phyloP scores from a whole-genome alignment of 345 rosid genomes.

The Salix dunnii region DNA sequence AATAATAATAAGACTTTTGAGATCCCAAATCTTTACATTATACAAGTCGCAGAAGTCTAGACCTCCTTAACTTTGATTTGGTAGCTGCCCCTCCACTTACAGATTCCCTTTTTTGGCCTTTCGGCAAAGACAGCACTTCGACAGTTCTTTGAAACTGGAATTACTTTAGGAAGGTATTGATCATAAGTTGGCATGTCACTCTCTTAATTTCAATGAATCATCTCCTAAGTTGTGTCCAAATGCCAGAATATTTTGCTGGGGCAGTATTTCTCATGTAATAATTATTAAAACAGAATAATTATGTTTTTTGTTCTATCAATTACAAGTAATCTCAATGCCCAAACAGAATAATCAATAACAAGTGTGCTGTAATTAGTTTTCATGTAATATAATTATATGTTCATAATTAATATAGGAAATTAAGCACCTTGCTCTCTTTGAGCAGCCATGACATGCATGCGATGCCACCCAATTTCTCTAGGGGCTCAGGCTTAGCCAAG shows the following conservation, averaged over 20 bases:
- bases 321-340: not conserved
- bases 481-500: constrained; percentile 1
- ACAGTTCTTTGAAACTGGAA: constrained; percentile 1
- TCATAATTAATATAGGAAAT: not conserved
- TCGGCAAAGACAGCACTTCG: constrained; percentile 1
- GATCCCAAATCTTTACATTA: no score
- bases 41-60: not conserved
- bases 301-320: not conserved
- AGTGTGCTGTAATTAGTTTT: not conserved
- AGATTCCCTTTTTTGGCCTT: not conserved
- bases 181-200: constrained; percentile 16
- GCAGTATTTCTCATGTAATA: no score
- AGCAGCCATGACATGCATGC: not conserved
- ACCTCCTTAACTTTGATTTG: not conserved
- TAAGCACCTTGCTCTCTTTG: not conserved
- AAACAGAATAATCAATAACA: not conserved
- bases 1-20: not conserved
- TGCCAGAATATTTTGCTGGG: not conserved
- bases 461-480: not conserved
- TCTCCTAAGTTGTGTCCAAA: not conserved
- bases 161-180: not conserved
- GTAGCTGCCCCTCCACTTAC: not conserved
- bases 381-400: not conserved
- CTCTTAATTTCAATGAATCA: not conserved
- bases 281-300: not conserved